Evolutionary conservation across 257 asterid species (phyloP).

Genomic region (Vinca minor): DNA sequence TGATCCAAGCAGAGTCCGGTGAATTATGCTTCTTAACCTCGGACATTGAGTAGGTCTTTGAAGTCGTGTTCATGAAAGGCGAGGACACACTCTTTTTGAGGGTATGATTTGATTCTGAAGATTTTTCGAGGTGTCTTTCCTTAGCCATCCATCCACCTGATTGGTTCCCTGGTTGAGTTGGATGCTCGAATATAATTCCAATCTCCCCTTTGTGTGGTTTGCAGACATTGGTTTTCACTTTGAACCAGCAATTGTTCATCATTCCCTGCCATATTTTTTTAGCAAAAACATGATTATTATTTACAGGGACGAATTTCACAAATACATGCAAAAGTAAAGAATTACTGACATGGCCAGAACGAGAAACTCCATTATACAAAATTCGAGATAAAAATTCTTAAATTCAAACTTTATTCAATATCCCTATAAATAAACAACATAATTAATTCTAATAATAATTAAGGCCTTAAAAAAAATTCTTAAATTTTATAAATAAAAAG

Average conservation of each 20-base stretch:
- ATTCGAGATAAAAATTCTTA: too few species aligned
- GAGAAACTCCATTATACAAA: too few species aligned
- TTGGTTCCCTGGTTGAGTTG: constrained; percentile 78
- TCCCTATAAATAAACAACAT: too few species aligned
- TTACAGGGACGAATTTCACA: too few species aligned
- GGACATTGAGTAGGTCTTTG: constrained; percentile 46
- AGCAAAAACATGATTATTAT: too few species aligned
- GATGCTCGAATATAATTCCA: constrained; percentile 89
- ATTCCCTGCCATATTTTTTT: constrained; percentile 59
- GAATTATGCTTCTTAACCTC: constrained; percentile 72
- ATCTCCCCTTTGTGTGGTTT: constrained; percentile 74
- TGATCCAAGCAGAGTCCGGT: constrained; percentile 74
- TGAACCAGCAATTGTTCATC: constrained; percentile 98
- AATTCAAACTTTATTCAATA: too few species aligned
- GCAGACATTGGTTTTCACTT: constrained; percentile 72
- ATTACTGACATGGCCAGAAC: too few species aligned
- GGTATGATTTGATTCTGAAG: constrained; percentile 33
- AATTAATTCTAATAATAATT: too few species aligned
- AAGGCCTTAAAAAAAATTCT: too few species aligned
- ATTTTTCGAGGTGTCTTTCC: constrained; percentile 54
- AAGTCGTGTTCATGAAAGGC: constrained; percentile 76
- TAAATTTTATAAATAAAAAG: too few species aligned
- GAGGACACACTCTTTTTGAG: constrained; percentile 71
- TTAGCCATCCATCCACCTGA: constrained; percentile 98
- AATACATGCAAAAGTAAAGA: too few species aligned